A percentile compares a stretch with the other conserved stretches of the same genome.
Evolutionary conservation across 306 rosid genomes (phyloP).

Genomic region (Herpetospermum pedunculosum): DNA sequence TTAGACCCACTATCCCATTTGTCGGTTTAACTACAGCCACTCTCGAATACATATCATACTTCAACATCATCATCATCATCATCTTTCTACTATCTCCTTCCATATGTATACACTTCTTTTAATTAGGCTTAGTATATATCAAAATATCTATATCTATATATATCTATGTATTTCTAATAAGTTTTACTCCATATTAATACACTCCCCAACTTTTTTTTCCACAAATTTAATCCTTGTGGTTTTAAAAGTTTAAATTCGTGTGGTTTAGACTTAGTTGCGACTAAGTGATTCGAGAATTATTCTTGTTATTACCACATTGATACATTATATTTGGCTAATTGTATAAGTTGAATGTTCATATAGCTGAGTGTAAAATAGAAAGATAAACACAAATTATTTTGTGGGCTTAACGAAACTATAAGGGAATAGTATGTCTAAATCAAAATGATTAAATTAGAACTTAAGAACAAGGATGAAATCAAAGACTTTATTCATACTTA

Average conservation of each 20-base stretch:
- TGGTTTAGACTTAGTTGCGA: background rate
- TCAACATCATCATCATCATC: background rate
- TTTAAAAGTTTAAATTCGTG: too few relatives aligned
- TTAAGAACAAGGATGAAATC: too few relatives aligned
- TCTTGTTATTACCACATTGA: background rate
- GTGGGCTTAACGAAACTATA: too few relatives aligned
- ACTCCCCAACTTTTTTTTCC: background rate
- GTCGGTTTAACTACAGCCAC: constrained; percentile 33
- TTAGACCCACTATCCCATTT: constrained; percentile 47
- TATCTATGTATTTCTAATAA: constrained; percentile 1
- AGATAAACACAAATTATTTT: too few relatives aligned
- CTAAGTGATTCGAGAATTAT: background rate
- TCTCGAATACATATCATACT: background rate
- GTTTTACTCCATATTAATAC: background rate
- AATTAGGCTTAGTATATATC: background rate
- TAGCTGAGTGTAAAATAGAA: too few relatives aligned
- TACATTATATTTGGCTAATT: background rate
- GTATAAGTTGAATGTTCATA: too few relatives aligned
- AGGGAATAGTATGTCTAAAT: too few relatives aligned
- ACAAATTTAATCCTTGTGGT: background rate
- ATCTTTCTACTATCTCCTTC: background rate
- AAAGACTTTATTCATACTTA: too few relatives aligned
- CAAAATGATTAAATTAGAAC: too few relatives aligned
- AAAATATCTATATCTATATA: background rate
- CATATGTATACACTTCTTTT: background rate